Base-by-base conservation (phyloP, 1,284 basidiomycete species). In the Pascua guehoae region DNA sequence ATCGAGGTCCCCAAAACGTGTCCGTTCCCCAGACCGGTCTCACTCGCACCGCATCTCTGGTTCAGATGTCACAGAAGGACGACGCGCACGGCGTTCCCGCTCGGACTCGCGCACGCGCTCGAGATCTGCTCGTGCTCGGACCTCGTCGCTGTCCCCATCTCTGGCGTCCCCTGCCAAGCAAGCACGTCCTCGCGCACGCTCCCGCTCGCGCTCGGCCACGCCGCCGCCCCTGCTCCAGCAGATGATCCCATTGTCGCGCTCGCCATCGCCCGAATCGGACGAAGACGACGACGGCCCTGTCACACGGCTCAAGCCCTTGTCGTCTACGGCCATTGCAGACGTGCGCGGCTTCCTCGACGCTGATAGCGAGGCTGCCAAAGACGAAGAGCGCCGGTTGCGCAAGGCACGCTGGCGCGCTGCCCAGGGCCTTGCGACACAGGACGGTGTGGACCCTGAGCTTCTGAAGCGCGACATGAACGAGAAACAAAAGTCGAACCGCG, bases 281-380 rank as follows among this genome's bases (percentile, higher is more conserved):
- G 81, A 81, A 37, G 24, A 32, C 24, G 77, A 78, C 41, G 75
- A 77, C 56, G 70, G 56, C 7, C 62, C 59, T 1, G 58, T 62
- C 5, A 65, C 65, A 0, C 70, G 66, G 18, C 65, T 76, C 0
- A 62, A 68, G 60, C 85, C 86, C 15, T 83, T 94, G 10, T 81
- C 80, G 37, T 87, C 88, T 14, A 91, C 88, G 17, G 82, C 84
- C 8, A 67, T 93, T 41, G 86, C 88, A 12, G 91, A 88, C 12
- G 87, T 93, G 71, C 84, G 84, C 47, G 87, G 89, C 38, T 82
- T 93, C 56, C 78, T 95, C 44, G 87, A 84, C 5, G 83, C 87
- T 75, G 88, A 91, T 60, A 79, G 84, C 36, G 85, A 83, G 14
- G 83, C 81, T 5, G 83, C 83, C 55, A 82, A 83, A 56, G 80